phyloP scores from a whole-genome alignment of 371 early-diverging fungal genomes.

The Chytridium lagenaria region DNA sequence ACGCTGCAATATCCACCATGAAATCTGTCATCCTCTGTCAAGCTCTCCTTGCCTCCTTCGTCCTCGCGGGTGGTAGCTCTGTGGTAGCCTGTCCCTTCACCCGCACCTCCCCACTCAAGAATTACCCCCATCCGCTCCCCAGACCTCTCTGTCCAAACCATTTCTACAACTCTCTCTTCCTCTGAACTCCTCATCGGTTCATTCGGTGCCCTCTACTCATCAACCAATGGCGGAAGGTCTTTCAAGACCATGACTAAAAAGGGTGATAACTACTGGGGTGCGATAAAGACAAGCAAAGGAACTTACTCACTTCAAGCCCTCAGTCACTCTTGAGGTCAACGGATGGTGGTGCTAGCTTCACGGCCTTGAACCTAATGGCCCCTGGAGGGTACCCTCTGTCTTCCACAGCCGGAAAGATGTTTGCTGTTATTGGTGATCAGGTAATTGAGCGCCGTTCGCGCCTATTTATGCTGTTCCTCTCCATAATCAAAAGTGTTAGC shows the following conservation, averaged over 20 bases:
- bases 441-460: neutral
- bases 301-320: conserved; percentile 5
- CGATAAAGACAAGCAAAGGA: neutral
- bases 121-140: neutral
- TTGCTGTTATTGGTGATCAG: neutral
- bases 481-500: no score
- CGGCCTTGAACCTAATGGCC: neutral
- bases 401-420: conserved; percentile 5
- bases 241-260: neutral
- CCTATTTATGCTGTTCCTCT: neutral
- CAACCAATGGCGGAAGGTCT: neutral
- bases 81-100: no score
- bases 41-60: no score
- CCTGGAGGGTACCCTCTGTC: conserved; percentile 3
- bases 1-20: no score
- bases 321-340: neutral
- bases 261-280: conserved; percentile 14
- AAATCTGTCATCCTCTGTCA: no score
- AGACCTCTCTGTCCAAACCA: neutral
- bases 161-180: neutral
- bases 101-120: no score
- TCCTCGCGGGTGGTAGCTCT: no score
- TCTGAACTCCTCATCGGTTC: conserved; percentile 2
- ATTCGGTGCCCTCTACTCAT: neutral
- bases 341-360: neutral